Evolutionary conservation across 306 rosid species (phyloP).

Genomic region (Vigna angularis): DNA sequence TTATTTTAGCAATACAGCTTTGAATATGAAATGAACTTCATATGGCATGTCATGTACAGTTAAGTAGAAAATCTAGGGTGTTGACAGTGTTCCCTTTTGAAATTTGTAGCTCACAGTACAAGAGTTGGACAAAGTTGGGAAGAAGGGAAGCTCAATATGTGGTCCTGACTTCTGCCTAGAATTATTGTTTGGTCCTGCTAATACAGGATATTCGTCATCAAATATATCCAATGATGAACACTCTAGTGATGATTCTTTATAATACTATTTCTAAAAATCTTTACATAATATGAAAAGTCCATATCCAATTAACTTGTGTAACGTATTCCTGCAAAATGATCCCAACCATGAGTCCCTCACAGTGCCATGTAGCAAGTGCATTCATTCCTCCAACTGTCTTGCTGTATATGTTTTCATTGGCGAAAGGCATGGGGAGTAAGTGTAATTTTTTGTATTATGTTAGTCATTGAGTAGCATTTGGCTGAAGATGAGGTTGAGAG

Average conservation of each 20-base stretch:
- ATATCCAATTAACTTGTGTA: slow-evolving; percentile 10
- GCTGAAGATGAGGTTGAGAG: slow-evolving; percentile 37
- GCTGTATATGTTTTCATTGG: slow-evolving; percentile 53
- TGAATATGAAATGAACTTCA: not conserved
- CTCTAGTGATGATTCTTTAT: slow-evolving; percentile 41
- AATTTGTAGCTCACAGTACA: slow-evolving; percentile 63
- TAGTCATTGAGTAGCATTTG: slow-evolving; percentile 45
- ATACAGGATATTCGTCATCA: slow-evolving; percentile 60
- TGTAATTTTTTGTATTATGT: slow-evolving; percentile 48
- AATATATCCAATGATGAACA: slow-evolving; percentile 40
- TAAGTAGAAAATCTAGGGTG: not conserved
- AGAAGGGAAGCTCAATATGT: slow-evolving; percentile 77
- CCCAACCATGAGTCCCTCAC: slow-evolving; percentile 40
- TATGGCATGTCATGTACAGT: not conserved
- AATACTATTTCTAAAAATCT: slow-evolving; percentile 24
- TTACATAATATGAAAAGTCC: slow-evolving; percentile 28
- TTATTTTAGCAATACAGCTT: not conserved
- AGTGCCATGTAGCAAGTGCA: slow-evolving; percentile 25
- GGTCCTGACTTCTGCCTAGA: slow-evolving; percentile 90
- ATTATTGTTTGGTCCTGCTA: slow-evolving; percentile 90
- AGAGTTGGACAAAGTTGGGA: slow-evolving; percentile 88
- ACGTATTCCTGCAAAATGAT: slow-evolving; percentile 34
- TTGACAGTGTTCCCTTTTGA: slow-evolving; percentile 34
- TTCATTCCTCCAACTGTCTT: slow-evolving; percentile 35
- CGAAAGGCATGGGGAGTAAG: slow-evolving; percentile 42